Evolutionary conservation across 208 protist genomes (phyloP).

Genomic region (Trypanosoma lewisi): DNA sequence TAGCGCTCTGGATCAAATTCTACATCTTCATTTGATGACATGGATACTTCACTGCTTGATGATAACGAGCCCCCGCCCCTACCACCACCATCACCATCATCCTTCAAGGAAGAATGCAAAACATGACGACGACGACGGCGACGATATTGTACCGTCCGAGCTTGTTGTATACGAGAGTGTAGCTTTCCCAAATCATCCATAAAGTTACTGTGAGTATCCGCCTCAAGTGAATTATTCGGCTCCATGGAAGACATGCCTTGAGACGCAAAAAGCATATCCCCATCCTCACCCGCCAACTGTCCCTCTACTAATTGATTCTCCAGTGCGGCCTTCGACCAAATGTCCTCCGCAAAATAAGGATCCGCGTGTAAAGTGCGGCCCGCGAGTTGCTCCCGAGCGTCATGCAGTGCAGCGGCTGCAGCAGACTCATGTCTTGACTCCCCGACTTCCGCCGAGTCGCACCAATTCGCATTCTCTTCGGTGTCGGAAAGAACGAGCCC

Average conservation of each 20-base stretch:
- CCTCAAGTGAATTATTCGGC: background rate
- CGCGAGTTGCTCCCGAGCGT: slow-evolving; percentile 16
- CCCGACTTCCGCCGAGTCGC: no score
- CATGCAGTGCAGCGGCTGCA: slow-evolving; percentile 2
- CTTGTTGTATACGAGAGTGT: slow-evolving; percentile 15
- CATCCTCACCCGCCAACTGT: background rate
- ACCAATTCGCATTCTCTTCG: no score
- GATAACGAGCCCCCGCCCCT: background rate
- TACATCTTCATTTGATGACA: background rate
- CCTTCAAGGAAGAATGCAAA: background rate
- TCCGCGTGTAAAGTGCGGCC: slow-evolving; percentile 9
- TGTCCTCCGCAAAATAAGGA: slow-evolving; percentile 4
- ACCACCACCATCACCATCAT: background rate
- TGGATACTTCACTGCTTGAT: background rate
- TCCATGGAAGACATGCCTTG: background rate
- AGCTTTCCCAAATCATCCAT: slow-evolving; percentile 21
- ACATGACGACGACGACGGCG: background rate
- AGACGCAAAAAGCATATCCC: background rate
- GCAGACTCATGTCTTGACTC: background rate
- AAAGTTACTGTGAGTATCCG: slow-evolving; percentile 7
- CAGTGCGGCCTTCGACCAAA: slow-evolving; percentile 13
- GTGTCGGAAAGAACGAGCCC: slow-evolving; percentile 29
- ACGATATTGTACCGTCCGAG: background rate
- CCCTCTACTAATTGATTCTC: slow-evolving; percentile 12
- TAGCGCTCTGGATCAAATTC: slow-evolving; percentile 31